Evolutionary conservation across 2,329 filamentous ascomycete species (phyloP).

Genomic region (Aspergillus clavatus): DNA sequence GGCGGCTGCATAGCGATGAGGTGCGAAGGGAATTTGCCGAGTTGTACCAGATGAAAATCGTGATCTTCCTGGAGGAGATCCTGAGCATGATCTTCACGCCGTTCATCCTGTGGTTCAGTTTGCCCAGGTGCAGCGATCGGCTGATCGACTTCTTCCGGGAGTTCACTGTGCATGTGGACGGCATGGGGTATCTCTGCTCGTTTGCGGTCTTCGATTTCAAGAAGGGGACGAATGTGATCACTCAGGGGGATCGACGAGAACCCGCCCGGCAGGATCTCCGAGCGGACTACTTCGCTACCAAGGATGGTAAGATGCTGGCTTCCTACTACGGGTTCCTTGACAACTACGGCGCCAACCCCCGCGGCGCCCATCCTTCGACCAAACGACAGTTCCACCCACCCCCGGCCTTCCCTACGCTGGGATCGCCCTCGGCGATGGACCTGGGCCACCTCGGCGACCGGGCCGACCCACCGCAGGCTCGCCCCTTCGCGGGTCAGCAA

Average conservation of each 20-base stretch:
- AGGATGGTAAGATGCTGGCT: slow-evolving; percentile 97
- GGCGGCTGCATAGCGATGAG: slow-evolving; percentile 86
- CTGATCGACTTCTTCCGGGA: slow-evolving; percentile 98
- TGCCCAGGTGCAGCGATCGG: slow-evolving; percentile 84
- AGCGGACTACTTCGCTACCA: slow-evolving; percentile 89
- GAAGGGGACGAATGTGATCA: slow-evolving; percentile 61
- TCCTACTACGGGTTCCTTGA: slow-evolving; percentile 94
- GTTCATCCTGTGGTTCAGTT: slow-evolving; percentile 77
- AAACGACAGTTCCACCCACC: slow-evolving; percentile 66
- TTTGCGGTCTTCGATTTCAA: slow-evolving; percentile 98
- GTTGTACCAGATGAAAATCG: slow-evolving; percentile 85
- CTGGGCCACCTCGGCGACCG: slow-evolving; percentile 41
- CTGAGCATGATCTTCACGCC: slow-evolving; percentile 89
- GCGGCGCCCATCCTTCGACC: slow-evolving; percentile 49
- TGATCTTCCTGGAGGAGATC: slow-evolving; percentile 90
- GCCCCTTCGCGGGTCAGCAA: slow-evolving; percentile 23
- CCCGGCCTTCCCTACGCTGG: slow-evolving; percentile 67
- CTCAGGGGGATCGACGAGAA: slow-evolving; percentile 37
- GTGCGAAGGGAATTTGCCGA: slow-evolving; percentile 85
- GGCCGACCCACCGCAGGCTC: slow-evolving; percentile 20
- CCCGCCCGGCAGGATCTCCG: slow-evolving; percentile 58
- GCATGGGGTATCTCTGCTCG: slow-evolving; percentile 91
- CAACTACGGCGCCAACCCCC: slow-evolving; percentile 76
- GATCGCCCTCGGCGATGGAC: slow-evolving; percentile 52
- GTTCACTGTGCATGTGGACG: slow-evolving; percentile 95